Conservation (phyloP, 306 rosid species). For the Boehmeria nivea region DNA sequence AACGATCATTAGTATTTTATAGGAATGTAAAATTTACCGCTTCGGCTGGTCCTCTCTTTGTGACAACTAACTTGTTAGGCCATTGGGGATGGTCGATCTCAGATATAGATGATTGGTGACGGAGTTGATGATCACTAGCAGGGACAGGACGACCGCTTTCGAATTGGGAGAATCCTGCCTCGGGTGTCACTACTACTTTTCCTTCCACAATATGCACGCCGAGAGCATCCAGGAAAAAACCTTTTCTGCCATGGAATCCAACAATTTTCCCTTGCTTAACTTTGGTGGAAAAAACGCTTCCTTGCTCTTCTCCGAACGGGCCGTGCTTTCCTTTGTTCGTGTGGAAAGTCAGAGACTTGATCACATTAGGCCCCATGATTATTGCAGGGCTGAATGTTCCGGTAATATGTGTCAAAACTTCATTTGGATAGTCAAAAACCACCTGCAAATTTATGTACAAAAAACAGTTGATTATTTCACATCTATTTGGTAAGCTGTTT, state of each 20-base stretch:
- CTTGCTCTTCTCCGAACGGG: conserved; percentile 82
- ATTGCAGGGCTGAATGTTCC: conserved; percentile 67
- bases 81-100: conserved; percentile 39
- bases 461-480: not conserved
- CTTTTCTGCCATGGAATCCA: conserved; percentile 83
- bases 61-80: conserved; percentile 39
- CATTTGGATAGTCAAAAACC: conserved; percentile 64
- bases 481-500: not conserved
- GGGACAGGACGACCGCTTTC: conserved; percentile 23
- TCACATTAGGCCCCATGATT: conserved; percentile 68
- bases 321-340: conserved; percentile 58
- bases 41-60: conserved; percentile 49
- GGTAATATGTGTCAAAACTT: conserved; percentile 74
- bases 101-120: conserved; percentile 20
- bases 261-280: conserved; percentile 67
- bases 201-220: conserved; percentile 79
- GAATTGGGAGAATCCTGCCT: conserved; percentile 25
- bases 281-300: conserved; percentile 56
- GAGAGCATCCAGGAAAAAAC: conserved; percentile 76
- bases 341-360: conserved; percentile 76
- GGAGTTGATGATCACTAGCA: not conserved
- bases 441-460: conserved; percentile 41
- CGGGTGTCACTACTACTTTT: conserved; percentile 21
- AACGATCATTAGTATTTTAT: no score
- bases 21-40: conserved; percentile 31